phyloP scores from a whole-genome alignment of 805 yeast genomes.

The Starmerella asiatica region DNA sequence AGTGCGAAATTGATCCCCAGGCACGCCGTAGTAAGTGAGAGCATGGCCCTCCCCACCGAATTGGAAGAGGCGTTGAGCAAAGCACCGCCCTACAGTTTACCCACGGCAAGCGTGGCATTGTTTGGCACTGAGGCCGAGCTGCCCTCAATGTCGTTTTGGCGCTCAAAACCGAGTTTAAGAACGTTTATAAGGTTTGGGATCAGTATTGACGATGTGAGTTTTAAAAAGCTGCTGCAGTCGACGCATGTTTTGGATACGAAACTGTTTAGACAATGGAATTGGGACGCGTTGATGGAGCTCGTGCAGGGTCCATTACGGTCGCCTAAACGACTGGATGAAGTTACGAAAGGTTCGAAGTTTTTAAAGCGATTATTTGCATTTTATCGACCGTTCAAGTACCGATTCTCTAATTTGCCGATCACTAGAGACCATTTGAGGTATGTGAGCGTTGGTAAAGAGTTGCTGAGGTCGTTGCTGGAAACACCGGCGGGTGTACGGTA shows the following conservation, averaged over 20 bases:
- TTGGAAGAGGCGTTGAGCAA: constrained; percentile 8
- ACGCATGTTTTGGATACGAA: constrained; percentile 67
- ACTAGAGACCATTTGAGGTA: constrained; percentile 41
- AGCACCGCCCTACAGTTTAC: constrained; percentile 12
- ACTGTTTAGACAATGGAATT: constrained; percentile 74
- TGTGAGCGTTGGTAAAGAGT: constrained; percentile 59
- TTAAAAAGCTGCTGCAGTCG: constrained; percentile 50
- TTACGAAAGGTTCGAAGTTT: constrained; percentile 66
- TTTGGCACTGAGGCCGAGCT: constrained; percentile 35
- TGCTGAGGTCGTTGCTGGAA: constrained; percentile 51
- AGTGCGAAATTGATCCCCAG: constrained; percentile 43
- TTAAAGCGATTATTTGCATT: constrained; percentile 73
- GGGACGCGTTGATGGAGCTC: constrained; percentile 60
- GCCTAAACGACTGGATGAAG: constrained; percentile 62
- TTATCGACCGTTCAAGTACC: constrained; percentile 77
- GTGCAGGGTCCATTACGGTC: constrained; percentile 71
- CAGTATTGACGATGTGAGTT: constrained; percentile 48
- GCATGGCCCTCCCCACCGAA: constrained; percentile 20
- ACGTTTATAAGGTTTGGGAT: constrained; percentile 26
- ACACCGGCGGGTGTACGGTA: constrained; percentile 54
- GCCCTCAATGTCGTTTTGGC: background rate
- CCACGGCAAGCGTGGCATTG: constrained; percentile 29
- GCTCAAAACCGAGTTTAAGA: constrained; percentile 6
- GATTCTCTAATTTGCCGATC: constrained; percentile 48
- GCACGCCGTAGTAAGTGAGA: constrained; percentile 6